Conservation (phyloP, 768 basidiomycete species). For the Galerina marginata region DNA sequence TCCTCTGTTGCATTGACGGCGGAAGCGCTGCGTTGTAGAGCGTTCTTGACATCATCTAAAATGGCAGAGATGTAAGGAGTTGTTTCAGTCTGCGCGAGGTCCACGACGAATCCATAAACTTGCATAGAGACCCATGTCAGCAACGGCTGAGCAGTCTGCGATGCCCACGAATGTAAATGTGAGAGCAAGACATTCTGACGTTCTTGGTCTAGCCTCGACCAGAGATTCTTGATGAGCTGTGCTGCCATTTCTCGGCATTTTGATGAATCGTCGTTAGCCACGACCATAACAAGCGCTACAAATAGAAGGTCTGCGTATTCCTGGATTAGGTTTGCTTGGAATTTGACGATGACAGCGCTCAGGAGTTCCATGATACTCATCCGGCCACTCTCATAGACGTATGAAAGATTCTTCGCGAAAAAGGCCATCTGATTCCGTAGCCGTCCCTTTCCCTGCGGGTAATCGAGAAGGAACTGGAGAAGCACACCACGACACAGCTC, state of each 20-base stretch:
- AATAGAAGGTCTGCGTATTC: conserved; percentile 92
- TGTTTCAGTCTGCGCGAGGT: conserved; percentile 59
- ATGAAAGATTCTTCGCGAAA: conserved; percentile 90
- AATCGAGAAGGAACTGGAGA: conserved; percentile 94
- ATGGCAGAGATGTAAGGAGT: conserved; percentile 51
- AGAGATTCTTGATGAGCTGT: conserved; percentile 78
- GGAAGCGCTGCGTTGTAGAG: conserved; percentile 50
- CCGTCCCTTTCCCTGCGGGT: conserved; percentile 94
- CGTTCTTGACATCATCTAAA: conserved; percentile 58
- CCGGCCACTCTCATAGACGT: conserved; percentile 88
- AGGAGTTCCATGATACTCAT: conserved; percentile 94
- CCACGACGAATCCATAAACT: conserved; percentile 82
- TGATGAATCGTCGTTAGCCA: conserved; percentile 93
- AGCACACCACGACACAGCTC: conserved; percentile 89
- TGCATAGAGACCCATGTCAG: conserved; percentile 79
- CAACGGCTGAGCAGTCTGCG: conserved; percentile 60
- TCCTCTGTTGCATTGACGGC: conserved; percentile 47
- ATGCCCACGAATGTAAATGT: conserved; percentile 82
- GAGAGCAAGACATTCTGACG: conserved; percentile 61
- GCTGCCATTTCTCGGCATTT: conserved; percentile 91
- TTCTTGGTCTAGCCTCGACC: conserved; percentile 67
- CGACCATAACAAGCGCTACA: conserved; percentile 87
- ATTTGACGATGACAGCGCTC: conserved; percentile 83
- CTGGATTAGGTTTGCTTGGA: conserved; percentile 70
- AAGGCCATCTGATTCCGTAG: conserved; percentile 89